phyloP scores from a whole-genome alignment of 2,329 filamentous ascomycete genomes.

The Colletotrichum lini region DNA sequence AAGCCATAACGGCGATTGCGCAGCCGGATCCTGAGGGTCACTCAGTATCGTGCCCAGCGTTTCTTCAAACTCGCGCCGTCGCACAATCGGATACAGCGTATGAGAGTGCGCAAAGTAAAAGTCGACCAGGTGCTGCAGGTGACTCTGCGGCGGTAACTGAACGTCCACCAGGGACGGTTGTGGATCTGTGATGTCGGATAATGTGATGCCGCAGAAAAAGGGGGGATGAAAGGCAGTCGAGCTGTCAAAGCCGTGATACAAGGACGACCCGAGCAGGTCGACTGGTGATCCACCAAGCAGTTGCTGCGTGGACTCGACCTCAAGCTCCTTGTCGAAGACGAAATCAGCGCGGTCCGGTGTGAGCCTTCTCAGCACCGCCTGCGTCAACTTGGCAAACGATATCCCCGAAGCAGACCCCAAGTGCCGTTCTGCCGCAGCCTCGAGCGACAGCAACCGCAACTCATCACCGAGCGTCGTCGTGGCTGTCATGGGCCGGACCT shows the following conservation, averaged over 20 bases:
- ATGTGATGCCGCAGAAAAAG: constrained; percentile 50
- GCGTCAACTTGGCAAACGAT: constrained; percentile 60
- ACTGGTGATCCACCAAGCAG: constrained; percentile 22
- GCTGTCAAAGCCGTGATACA: constrained; percentile 46
- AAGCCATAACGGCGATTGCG: constrained; percentile 52
- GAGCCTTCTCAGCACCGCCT: constrained; percentile 57
- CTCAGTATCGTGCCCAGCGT: constrained; percentile 48
- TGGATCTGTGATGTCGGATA: constrained; percentile 47
- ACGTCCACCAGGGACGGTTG: constrained; percentile 41
- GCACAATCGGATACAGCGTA: constrained; percentile 61
- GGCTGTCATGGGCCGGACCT: constrained; percentile 37
- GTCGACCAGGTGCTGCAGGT: constrained; percentile 52
- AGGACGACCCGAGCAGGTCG: constrained; percentile 45
- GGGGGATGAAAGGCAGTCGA: constrained; percentile 48
- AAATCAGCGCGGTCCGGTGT: constrained; percentile 60
- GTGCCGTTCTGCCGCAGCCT: constrained; percentile 60
- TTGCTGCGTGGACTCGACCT: neutral
- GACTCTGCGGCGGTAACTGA: constrained; percentile 44
- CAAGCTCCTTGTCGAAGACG: constrained; percentile 49
- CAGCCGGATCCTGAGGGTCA: constrained; percentile 41
- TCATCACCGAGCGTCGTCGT: constrained; percentile 50
- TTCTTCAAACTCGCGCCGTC: constrained; percentile 51
- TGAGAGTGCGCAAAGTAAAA: constrained; percentile 64
- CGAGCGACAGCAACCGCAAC: constrained; percentile 56
- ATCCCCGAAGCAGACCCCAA: constrained; percentile 60